Base-by-base conservation (phyloP, 148 eudicot genomes). In the Silene latifolia region DNA sequence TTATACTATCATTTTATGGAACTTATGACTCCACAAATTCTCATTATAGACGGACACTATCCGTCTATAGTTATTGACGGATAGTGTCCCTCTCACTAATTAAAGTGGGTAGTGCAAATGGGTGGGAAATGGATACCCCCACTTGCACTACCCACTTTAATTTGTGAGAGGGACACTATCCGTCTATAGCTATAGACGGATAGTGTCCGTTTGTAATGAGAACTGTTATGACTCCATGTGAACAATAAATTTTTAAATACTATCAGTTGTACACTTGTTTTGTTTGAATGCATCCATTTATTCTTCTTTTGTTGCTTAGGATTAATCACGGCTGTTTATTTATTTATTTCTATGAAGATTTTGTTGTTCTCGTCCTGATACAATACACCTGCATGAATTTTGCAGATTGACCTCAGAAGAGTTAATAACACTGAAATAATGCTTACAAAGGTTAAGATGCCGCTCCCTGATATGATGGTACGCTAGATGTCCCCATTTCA, bases 401-500 rank as follows among this genome's bases (percentile, higher is more conserved):
- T 81, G 80, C 77, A 94, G 98, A 69, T 91, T 82, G 98, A 94
- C 76, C 83, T 91, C 75, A 90, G 96, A 84, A 86, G 97, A 86
- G 98, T 89, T 73, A 88, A 91, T 76, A 94, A 94, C 85, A 94
- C 97, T 15, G 97, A 94, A 79, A 94, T 94, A 54, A 94, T 94
- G 98, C 91, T 94, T 69, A 94, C 98, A 75, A 94, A 94, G 80
- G 93, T 94, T 64, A 94, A 94, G 83, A 94, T 94, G 98, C 98
- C 98, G 62, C 97, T 94, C 71, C 89, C 97, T 72, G 98, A 94
- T 82, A 91, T 94, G 97, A 85, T 91, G 98, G 98, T 94, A 88
- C 78, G 93, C 71, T 76, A 35, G 53, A 51, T 70, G 73, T 24
- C 71, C 27, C 56, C 20, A 27, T n/a, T 67, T 44, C 23, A 20